phyloP scores from a whole-genome alignment of 805 yeast species.

The Starmerella floris region DNA sequence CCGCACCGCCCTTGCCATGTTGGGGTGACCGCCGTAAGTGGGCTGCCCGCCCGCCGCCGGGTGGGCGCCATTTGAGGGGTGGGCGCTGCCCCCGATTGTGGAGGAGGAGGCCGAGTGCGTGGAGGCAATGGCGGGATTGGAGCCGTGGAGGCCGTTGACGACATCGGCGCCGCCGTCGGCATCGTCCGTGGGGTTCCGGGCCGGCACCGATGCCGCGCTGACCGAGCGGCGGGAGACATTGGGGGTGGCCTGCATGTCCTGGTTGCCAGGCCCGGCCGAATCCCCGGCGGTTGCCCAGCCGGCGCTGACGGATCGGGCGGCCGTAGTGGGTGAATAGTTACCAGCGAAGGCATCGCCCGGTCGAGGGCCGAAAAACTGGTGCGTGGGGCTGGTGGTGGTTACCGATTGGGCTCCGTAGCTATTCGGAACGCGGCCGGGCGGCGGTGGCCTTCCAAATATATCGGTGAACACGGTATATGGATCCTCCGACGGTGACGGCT shows the following conservation, averaged over 20 bases:
- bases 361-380: not conserved
- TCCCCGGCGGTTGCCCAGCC: not conserved
- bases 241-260: constrained; percentile 2
- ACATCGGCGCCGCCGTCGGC: not conserved
- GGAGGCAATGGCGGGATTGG: not conserved
- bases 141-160: not conserved
- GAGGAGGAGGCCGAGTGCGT: not conserved
- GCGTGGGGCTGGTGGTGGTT: not conserved
- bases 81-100: not conserved
- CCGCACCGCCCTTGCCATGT: not conserved
- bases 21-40: not conserved
- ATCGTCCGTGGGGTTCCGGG: not conserved
- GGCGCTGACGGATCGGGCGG: constrained; percentile 1
- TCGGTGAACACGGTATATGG: constrained; percentile 26
- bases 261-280: not conserved
- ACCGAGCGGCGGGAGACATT: constrained; percentile 4
- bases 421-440: constrained; percentile 24
- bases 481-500: constrained; percentile 7
- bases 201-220: constrained; percentile 1
- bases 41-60: not conserved
- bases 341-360: not conserved
- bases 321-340: not conserved
- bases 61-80: not conserved
- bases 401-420: not conserved
- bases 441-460: constrained; percentile 28